Base-by-base conservation (phyloP, 352 stramenopile genomes). In the Lagenidium giganteum region DNA sequence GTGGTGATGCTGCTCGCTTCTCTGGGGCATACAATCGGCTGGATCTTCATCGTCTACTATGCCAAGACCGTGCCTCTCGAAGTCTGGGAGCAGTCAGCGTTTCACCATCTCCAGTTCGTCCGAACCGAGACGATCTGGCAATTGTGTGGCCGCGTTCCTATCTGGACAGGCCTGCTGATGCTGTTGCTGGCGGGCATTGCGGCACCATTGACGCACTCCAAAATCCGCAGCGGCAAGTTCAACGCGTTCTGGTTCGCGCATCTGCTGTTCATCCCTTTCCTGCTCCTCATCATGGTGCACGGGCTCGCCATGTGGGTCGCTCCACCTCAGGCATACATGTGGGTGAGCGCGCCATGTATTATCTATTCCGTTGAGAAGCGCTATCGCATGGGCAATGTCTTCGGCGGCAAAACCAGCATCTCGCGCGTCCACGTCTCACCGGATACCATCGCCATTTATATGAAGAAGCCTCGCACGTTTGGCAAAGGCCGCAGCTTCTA, bases 181-280 rank as follows among this genome's bases (percentile, higher is more conserved):
- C 51, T 83, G 12, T 3, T 78, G n/a, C 59, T 67, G 18, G 67
- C 68, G 22, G 52, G 36, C 0, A 69, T 80, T 28, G 70, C 68
- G 2, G 42, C 54, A 39, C 64, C 67, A 4, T 31, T 72, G 13
- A 65, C 69, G 25, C 52, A 73, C 26, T 47, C 63, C 11, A 67
- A 64, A 39, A 42, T 76, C n/a, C 68, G 64, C 8, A 62, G 64
- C 4, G 64, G 65, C 8, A 72, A 68, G 23, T 83, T 80, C 31
- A 78, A 78, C 27, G 24, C 67, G 34, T 83, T 83, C 37, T 80
- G 60, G 64, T 38, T 76, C 31, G 67, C 59, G 25, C 70, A 83
- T 54, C 54, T 79, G 58, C 54, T 78, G 6, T 73, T 81, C 43
- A 53, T 78, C 40, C 65, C 72, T 17, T 83, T 85, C 42, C 53